Percentiles rank a stretch among this genome's conserved stretches.
Evolutionary conservation across 129 eudicot species (phyloP).

Genomic region (Centaurea solstitialis): DNA sequence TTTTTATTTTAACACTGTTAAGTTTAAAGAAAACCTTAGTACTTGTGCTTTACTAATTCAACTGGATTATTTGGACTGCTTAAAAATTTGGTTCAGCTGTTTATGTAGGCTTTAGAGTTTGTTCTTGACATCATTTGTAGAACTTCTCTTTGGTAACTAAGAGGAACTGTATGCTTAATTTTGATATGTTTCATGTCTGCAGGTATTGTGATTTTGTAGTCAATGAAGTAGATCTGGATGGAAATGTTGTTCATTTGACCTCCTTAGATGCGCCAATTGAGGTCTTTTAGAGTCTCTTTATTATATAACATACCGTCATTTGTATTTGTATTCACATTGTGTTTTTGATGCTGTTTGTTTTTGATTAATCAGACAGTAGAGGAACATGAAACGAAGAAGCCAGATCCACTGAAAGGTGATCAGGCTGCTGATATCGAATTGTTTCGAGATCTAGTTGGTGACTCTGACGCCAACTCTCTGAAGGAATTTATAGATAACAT

Average conservation of each 20-base stretch:
- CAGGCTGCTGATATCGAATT: constrained; percentile 63
- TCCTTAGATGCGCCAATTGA: constrained; percentile 66
- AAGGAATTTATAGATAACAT: constrained; percentile 52
- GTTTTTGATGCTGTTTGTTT: background rate
- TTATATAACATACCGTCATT: background rate
- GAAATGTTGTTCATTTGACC: constrained; percentile 84
- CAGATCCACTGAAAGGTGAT: constrained; percentile 51
- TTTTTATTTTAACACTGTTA: too few relatives aligned
- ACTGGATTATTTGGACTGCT: background rate
- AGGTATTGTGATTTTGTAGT: constrained; percentile 97
- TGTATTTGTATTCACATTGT: background rate
- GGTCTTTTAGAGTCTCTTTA: constrained; percentile 41
- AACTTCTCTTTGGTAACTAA: background rate
- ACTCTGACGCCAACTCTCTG: constrained; percentile 64
- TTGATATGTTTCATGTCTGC: constrained; percentile 6
- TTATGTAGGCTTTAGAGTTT: background rate
- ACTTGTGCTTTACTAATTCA: background rate
- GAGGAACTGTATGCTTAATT: background rate
- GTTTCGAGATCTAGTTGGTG: constrained; percentile 82
- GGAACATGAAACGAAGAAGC: constrained; percentile 51
- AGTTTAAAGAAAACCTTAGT: too few relatives aligned
- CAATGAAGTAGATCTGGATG: constrained; percentile 91
- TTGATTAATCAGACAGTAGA: constrained; percentile 48
- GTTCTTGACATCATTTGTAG: background rate
- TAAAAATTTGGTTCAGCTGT: background rate